These are phyloP conservation scores for Kwoniella sp. DNA, from an alignment of 768 basidiomycete species.

Conservation along the genomic window DNA sequence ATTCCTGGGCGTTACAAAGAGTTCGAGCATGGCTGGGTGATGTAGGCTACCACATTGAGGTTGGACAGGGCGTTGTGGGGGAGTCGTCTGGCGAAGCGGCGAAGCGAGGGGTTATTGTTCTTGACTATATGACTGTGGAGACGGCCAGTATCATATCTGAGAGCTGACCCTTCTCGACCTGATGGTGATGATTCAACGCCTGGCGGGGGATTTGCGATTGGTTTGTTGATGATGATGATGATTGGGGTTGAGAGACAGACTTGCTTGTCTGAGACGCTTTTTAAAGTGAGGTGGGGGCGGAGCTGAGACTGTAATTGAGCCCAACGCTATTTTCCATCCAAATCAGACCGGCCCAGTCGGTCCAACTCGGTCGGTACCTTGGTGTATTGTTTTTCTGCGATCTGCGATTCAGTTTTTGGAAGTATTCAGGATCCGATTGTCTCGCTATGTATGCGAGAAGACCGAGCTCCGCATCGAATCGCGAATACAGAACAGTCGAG, in stretches of 20 bases:
- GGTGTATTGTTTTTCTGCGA: not conserved
- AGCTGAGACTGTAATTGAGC: not conserved
- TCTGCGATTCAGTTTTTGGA: not conserved
- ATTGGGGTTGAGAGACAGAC: too few relatives aligned
- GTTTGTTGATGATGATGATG: not conserved
- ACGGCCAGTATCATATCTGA: too few relatives aligned
- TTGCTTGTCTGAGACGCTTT: not conserved
- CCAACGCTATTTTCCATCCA: not conserved
- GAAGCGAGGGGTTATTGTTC: not conserved
- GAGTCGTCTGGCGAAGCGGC: not conserved
- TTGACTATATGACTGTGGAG: too few relatives aligned
- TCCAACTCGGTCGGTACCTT: not conserved
- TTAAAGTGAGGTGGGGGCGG: not conserved
- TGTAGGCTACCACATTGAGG: conserved; percentile 12
- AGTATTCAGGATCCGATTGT: too few relatives aligned
- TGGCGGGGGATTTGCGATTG: too few relatives aligned
- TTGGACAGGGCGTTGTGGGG: conserved; percentile 17
- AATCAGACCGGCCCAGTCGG: not conserved
- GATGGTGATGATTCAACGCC: too few relatives aligned
- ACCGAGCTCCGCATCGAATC: not conserved
- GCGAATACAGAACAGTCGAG: too few relatives aligned
- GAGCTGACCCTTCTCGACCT: too few relatives aligned
- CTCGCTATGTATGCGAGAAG: not conserved
- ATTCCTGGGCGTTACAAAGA: conserved; percentile 31
- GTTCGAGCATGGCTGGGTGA: conserved; percentile 38